Evolutionary conservation across 192 early-diverging fungal genomes (phyloP).

Genomic region (Diversispora epigaea): DNA sequence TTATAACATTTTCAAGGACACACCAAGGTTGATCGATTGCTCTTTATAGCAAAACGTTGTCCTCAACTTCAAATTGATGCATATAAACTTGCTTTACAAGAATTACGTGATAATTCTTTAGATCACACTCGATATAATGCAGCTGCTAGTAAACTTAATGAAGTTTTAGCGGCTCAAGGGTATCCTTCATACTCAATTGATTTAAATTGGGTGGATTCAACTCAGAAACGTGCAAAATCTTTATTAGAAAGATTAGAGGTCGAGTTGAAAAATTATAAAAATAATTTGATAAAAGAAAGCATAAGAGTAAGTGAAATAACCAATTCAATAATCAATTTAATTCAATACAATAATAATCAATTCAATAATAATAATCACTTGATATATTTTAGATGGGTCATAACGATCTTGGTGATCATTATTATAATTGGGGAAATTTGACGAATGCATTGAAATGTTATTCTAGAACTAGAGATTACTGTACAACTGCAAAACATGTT

Average conservation of each 20-base stretch:
- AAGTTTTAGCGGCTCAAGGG: conserved; percentile 40
- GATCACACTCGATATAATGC: conserved; percentile 53
- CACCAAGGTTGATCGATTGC: conserved; percentile 65
- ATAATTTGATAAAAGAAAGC: conserved; percentile 79
- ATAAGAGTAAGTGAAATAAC: conserved; percentile 61
- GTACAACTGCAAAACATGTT: conserved; percentile 70
- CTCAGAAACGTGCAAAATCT: conserved; percentile 47
- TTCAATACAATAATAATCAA: not conserved
- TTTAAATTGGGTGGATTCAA: conserved; percentile 49
- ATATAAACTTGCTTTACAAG: conserved; percentile 59
- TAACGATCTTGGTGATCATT: conserved; percentile 79
- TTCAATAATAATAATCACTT: not conserved
- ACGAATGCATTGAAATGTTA: conserved; percentile 66
- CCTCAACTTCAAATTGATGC: conserved; percentile 68
- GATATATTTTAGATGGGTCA: conserved; percentile 63
- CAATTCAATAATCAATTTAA: not conserved
- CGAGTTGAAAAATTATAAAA: conserved; percentile 78
- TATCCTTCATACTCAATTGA: conserved; percentile 45
- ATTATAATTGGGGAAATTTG: conserved; percentile 70
- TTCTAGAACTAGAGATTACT: conserved; percentile 72
- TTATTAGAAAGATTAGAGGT: conserved; percentile 65
- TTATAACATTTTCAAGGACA: conserved; percentile 48
- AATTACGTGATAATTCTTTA: conserved; percentile 49
- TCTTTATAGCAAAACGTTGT: conserved; percentile 74
- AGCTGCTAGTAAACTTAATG: conserved; percentile 58